phyloP scores from a whole-genome alignment of 495 filamentous ascomycete genomes.

The Cercophora scortea region DNA sequence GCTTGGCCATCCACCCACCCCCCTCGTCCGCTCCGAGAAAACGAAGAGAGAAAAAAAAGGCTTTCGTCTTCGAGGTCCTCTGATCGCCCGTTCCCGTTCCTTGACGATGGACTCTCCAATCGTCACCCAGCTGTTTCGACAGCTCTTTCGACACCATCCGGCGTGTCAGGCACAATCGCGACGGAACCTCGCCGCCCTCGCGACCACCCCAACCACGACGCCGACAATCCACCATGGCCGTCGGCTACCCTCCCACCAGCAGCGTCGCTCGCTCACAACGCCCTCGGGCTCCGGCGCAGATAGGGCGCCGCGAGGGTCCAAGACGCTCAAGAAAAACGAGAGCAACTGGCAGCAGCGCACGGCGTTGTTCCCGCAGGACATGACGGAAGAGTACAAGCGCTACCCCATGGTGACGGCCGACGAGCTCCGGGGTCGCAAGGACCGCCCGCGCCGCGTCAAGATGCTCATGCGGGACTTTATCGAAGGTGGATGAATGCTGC shows the following conservation, averaged over 20 bases:
- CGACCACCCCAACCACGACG: background rate
- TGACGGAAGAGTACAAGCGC: constrained; percentile 64
- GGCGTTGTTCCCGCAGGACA: constrained; percentile 61
- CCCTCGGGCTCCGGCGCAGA: constrained; percentile 3
- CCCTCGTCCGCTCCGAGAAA: no score
- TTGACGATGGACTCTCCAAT: constrained; percentile 75
- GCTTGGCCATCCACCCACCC: no score
- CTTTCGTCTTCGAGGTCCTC: background rate
- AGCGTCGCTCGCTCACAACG: constrained; percentile 18
- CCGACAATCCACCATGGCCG: constrained; percentile 31
- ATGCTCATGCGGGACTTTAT: constrained; percentile 98
- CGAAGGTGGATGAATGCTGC: constrained; percentile 54
- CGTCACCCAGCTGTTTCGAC: constrained; percentile 69
- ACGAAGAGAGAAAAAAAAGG: no score
- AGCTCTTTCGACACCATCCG: constrained; percentile 71
- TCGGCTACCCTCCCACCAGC: constrained; percentile 15
- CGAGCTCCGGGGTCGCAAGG: constrained; percentile 57
- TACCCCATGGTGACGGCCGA: constrained; percentile 83
- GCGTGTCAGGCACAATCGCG: constrained; percentile 48
- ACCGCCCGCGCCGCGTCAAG: constrained; percentile 82
- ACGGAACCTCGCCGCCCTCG: constrained; percentile 36
- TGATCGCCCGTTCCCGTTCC: no score
- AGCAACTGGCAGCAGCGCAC: constrained; percentile 75
- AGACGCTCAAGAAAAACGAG: constrained; percentile 26
- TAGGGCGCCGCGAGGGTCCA: constrained; percentile 14